Evolutionary conservation across 148 eudicot species (phyloP).

Genomic region (Amaranthus palmeri): DNA sequence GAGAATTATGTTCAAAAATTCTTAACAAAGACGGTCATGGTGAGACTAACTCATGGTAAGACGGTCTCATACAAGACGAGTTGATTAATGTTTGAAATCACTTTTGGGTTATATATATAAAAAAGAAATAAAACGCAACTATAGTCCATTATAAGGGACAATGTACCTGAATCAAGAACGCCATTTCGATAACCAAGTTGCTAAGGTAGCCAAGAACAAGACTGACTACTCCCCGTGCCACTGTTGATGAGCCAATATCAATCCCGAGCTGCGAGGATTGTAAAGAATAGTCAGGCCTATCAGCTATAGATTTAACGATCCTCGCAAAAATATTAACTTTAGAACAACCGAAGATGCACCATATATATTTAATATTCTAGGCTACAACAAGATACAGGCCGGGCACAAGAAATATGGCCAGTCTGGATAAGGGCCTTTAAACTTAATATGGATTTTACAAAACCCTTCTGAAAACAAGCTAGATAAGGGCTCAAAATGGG

Average conservation of each 20-base stretch:
- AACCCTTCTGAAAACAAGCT: too few relatives aligned
- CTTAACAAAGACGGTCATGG: too few relatives aligned
- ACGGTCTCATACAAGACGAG: too few relatives aligned
- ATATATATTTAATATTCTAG: too few relatives aligned
- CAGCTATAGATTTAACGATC: not conserved
- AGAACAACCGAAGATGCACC: not conserved
- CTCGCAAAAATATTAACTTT: not conserved
- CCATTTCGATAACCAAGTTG: slow-evolving; percentile 62
- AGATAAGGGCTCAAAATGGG: too few relatives aligned
- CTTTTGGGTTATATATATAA: not conserved
- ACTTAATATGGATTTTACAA: too few relatives aligned
- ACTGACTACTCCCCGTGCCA: slow-evolving; percentile 68
- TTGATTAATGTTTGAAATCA: not conserved
- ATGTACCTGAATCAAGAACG: slow-evolving; percentile 65
- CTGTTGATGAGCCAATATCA: slow-evolving; percentile 67
- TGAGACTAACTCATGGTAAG: too few relatives aligned
- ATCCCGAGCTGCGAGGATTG: slow-evolving; percentile 46
- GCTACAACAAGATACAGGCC: too few relatives aligned
- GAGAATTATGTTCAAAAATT: not conserved
- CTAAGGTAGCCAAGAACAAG: slow-evolving; percentile 65
- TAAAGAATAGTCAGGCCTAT: not conserved
- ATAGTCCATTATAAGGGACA: not conserved
- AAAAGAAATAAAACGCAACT: not conserved
- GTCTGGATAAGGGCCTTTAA: too few relatives aligned
- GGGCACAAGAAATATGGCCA: too few relatives aligned